Evolutionary conservation across 805 yeast species (phyloP), one percentile per base, ranked within the genome.

Genomic region (Wickerhamomyces bovis): DNA sequence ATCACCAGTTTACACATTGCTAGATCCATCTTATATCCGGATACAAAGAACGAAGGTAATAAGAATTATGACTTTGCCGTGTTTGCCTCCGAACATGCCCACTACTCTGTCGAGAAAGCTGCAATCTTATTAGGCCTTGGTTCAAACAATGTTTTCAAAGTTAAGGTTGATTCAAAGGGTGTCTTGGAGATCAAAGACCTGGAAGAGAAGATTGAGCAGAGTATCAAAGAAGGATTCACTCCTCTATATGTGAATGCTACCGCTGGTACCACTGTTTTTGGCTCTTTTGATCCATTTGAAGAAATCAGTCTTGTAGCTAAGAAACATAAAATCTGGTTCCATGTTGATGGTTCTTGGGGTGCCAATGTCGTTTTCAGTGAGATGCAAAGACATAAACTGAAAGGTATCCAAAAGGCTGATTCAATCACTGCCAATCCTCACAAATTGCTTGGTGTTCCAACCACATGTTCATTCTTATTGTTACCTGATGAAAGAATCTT

Each of bases 331-430:
- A 44, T 79, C 8, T 88, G 95, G 92, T 76, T 85, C 60, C 96
- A 87, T 62, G 77, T 87, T 38, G 96, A 87, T 65, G 96, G 94
- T 1, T 85, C 94, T 7, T 86, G 95, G 95, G 96, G 96, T 30
- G 96, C 92, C 9, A 88, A 88, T 56, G 81, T 84, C 10, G 72
- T 85, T 0, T 88, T 87, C 67, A 80, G 88, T 38, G 54, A 62
- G 0, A 67, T 53, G 11, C 77, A 79, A 45, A 63, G 58, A 38
- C 41, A 63, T 46, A 73, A 75, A 53, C 63, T 87, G 50, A 59
- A 64, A 16, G 96, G 96, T 2, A 62, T 76, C 28, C 76, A 83
- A 38, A 59, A 72, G 19, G 95, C 94, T 1, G 78, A 87, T 63
- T 83, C 90, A 11, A 72, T 87, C 46, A 87, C 96, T 2, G 76